A percentile compares a stretch with the other conserved stretches of the same genome.
These are phyloP conservation scores for Oryza nivara DNA, from an alignment of 176 grass and related monocot genomes.

Conservation along the genomic window DNA sequence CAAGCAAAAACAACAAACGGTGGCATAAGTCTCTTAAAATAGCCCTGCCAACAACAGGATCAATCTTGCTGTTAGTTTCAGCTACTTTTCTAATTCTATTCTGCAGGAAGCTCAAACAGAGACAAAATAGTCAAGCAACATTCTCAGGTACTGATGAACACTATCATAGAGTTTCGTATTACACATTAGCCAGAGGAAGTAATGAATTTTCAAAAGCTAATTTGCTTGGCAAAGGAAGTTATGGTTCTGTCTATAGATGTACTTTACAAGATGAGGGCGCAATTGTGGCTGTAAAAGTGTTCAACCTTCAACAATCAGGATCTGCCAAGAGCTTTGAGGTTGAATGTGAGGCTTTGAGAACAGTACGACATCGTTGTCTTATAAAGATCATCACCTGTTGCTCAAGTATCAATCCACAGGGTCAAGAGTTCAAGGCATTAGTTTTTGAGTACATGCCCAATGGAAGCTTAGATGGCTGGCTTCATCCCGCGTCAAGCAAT, in stretches of 20 bases:
- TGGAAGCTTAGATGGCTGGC: slow-evolving; percentile 39
- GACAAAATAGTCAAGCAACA: background rate
- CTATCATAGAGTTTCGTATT: slow-evolving; percentile 22
- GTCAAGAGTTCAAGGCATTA: slow-evolving; percentile 44
- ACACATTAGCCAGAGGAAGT: slow-evolving; percentile 5
- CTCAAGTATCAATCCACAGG: slow-evolving; percentile 36
- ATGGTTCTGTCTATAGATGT: slow-evolving; percentile 31
- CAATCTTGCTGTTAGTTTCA: slow-evolving; percentile 3
- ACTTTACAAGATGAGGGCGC: background rate
- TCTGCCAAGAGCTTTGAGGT: slow-evolving; percentile 39
- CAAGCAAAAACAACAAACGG: background rate
- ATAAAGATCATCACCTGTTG: slow-evolving; percentile 45
- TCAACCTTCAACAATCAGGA: slow-evolving; percentile 33
- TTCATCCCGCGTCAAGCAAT: slow-evolving; percentile 24
- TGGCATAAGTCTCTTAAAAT: background rate
- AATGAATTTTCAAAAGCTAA: slow-evolving; percentile 39
- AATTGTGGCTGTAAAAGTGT: slow-evolving; percentile 29
- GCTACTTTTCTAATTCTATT: background rate
- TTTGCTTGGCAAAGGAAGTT: slow-evolving; percentile 26
- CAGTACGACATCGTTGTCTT: slow-evolving; percentile 42
- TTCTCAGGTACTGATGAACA: background rate
- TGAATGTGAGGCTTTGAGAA: slow-evolving; percentile 47
- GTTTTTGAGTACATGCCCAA: slow-evolving; percentile 44
- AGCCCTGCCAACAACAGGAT: background rate
- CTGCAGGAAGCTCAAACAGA: background rate